Evolutionary conservation across 768 basidiomycete genomes (phyloP), one percentile per base, ranked within the genome.

Genomic region (Dioszegia aurantiaca): DNA sequence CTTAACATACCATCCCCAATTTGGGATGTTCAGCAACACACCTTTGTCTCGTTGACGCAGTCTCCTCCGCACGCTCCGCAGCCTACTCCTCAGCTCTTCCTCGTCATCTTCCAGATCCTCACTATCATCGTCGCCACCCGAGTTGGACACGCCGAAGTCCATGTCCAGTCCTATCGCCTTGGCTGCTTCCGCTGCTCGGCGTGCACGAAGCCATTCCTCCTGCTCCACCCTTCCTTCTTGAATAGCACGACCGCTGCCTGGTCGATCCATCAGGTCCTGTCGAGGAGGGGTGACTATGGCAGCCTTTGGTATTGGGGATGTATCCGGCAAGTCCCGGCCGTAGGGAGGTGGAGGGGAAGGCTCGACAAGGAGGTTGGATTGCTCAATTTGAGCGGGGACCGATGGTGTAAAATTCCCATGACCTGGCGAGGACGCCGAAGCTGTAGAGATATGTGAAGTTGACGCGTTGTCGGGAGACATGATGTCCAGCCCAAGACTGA

Each of bases 301-400:
- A 40, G 45, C 21, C 16, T 24, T 23, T 2, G 48, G 41, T 19
- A 24, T 21, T 5, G 43, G 27, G 23, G 26, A 48, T 26, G 31
- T 1, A 28, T 33, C 26, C 16, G 55, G 58, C 2, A 67, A 63
- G 12, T 60, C 59, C 19, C 55, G 62, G 30, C 69, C 69, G 31
- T 71, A 71, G 11, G 69, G 69, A 14, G 69, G 69, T 9, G 69
- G 69, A n/a, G 69, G 69, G 2, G 69, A 71, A 2, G 69, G 61
- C 43, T 70, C 49, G 2, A 60, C 60, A 1, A 54, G 17, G 1
- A 57, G 45, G 21, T 26, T 19, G 14, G 23, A 2, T 3, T 37
- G 33, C 9, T 43, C 16, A 6, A 3, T 42, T 17, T 31, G n/a
- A 6, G 63, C 41, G 8, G 49, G 11, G 27, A 5, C 24, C 12